Percentiles rank a stretch among this genome's conserved stretches.
phyloP scores from a whole-genome alignment of 2,329 filamentous ascomycete species.

The Chrysosporium queenslandicum region DNA sequence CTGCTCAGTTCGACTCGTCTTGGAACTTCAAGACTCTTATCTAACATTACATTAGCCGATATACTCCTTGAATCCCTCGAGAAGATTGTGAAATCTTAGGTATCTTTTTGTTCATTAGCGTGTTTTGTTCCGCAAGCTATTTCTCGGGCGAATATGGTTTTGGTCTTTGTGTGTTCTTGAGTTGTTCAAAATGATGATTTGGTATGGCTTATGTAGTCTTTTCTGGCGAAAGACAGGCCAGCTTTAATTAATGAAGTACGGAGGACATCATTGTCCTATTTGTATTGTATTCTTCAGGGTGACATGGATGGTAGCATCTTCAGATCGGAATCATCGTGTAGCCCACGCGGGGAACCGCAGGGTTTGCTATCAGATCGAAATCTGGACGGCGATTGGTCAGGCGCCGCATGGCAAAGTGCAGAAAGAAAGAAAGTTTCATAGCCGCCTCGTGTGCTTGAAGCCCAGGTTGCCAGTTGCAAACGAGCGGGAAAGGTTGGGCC shows the following conservation, averaged over 20 bases:
- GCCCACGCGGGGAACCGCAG: too few relatives aligned
- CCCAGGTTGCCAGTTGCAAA: neutral
- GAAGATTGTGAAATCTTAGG: constrained; percentile 52
- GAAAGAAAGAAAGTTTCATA: neutral
- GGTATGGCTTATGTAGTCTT: neutral
- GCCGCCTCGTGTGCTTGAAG: neutral
- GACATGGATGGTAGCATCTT: too few relatives aligned
- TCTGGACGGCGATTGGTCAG: neutral
- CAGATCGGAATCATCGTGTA: too few relatives aligned
- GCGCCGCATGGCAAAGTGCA: neutral
- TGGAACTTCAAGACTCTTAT: neutral
- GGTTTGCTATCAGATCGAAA: constrained; percentile 2
- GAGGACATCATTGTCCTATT: neutral
- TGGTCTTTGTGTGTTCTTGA: neutral
- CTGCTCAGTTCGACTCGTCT: neutral
- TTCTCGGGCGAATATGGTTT: neutral
- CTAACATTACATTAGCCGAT: constrained; percentile 44
- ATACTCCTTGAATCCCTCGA: constrained; percentile 69
- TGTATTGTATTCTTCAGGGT: too few relatives aligned
- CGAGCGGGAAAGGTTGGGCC: too few relatives aligned
- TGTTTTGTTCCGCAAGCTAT: neutral
- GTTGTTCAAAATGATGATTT: neutral
- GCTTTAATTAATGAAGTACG: neutral
- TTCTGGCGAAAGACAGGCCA: neutral
- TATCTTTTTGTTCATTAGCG: constrained; percentile 1